These are phyloP conservation scores for Pyrenochaeta sp. DNA, from an alignment of 2,329 filamentous ascomycete species.

Conservation along the genomic window DNA sequence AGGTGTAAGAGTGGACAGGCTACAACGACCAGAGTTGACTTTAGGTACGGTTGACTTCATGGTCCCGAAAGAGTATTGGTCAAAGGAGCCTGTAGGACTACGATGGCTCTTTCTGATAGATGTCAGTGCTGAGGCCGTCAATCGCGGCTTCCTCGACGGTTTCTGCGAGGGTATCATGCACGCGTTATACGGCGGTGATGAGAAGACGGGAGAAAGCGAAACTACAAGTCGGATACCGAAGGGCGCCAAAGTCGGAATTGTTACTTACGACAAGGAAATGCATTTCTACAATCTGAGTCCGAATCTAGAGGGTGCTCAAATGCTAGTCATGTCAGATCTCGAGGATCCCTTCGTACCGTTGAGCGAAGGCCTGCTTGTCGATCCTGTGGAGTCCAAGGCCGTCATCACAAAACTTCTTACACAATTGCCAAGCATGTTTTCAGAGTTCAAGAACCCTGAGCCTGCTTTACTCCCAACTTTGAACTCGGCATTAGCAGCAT, in stretches of 20 bases:
- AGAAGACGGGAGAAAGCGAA: constrained; percentile 59
- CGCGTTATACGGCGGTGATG: constrained; percentile 77
- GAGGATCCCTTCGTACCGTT: constrained; percentile 96
- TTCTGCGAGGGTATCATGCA: constrained; percentile 89
- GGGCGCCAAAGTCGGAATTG: constrained; percentile 89
- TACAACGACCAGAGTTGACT: constrained; percentile 87
- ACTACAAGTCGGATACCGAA: constrained; percentile 69
- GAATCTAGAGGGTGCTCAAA: constrained; percentile 84
- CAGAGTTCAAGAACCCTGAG: constrained; percentile 87
- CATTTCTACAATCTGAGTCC: constrained; percentile 96
- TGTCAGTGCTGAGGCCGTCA: constrained; percentile 88
- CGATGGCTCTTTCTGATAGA: constrained; percentile 93
- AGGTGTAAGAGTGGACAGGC: constrained; percentile 85
- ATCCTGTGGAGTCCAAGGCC: constrained; percentile 86
- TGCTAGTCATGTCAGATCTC: constrained; percentile 98
- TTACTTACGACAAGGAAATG: constrained; percentile 95
- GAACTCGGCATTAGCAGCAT: constrained; percentile 81
- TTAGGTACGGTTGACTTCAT: constrained; percentile 94
- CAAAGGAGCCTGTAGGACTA: constrained; percentile 87
- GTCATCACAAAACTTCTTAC: constrained; percentile 89
- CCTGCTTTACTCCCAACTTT: constrained; percentile 85
- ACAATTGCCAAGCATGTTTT: constrained; percentile 85
- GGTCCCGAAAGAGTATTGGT: constrained; percentile 99
- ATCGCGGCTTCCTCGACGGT: constrained; percentile 87
- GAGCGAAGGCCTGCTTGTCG: constrained; percentile 91